Evolutionary conservation across 108 stramenopile species (phyloP), one percentile per base, ranked within the genome.

Genomic region (Bacterosira constricta): DNA sequence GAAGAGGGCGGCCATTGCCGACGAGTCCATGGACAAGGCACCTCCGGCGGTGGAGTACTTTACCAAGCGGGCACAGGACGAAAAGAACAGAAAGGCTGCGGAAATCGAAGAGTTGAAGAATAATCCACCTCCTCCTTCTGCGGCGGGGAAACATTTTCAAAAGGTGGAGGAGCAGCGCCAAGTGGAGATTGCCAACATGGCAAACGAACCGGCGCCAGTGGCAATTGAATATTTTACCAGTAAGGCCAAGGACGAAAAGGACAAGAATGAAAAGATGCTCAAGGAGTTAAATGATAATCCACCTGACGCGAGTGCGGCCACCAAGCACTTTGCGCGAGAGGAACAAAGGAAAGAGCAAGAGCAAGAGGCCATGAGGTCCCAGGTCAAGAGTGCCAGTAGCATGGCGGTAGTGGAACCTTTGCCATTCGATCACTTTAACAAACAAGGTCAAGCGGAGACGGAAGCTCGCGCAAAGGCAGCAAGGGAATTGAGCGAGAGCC

Each of bases 361-460:
- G n/a, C n/a, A n/a, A n/a, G n/a, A n/a, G n/a, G n/a, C n/a, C n/a
- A n/a, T n/a, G n/a, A n/a, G n/a, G n/a, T n/a, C n/a, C n/a, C n/a
- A n/a, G n/a, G n/a, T n/a, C n/a, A n/a, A n/a, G n/a, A n/a, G n/a
- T n/a, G n/a, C n/a, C n/a, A n/a, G n/a, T n/a, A n/a, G n/a, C n/a
- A n/a, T n/a, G n/a, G n/a, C n/a, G n/a, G n/a, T n/a, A n/a, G n/a
- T 42, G 41, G 41, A 42, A 13, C 41, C 41, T 13, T 13, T 42
- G 41, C 41, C 41, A 10, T 12, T 56, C 55, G 55, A 56, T 9
- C 27, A 56, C 55, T 56, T 56, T 25, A 29, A 18, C 55, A 30
- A 4, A 17, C 9, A n/a, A 6, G 27, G 27, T 25, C 2, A 1
- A 7, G 27, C 4, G 55, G 32, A 56, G 27, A 7, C 6, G 4